Percentiles rank a stretch among this genome's conserved stretches.
phyloP scores from a whole-genome alignment of 1,284 basidiomycete species.

The Pseudozyma sp. region DNA sequence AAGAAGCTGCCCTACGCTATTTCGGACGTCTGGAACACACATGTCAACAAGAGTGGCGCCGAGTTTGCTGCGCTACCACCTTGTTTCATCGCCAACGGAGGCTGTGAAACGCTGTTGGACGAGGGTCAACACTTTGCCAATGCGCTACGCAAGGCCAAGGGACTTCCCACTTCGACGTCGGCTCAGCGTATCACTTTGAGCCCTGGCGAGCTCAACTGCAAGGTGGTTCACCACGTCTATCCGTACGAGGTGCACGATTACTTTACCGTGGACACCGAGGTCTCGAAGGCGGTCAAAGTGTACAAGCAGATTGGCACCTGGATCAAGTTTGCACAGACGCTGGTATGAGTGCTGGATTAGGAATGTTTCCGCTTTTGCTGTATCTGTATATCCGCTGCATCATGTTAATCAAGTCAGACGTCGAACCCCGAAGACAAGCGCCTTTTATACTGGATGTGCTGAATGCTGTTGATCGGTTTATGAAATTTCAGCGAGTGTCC shows the following conservation, averaged over 20 bases:
- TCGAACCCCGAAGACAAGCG: no score
- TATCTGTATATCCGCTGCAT: no score
- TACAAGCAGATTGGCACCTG: constrained; percentile 54
- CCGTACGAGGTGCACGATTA: constrained; percentile 52
- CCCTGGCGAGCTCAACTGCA: constrained; percentile 44
- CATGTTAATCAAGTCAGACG: no score
- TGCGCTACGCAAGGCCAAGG: constrained; percentile 51
- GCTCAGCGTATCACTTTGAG: constrained; percentile 33
- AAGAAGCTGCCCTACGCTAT: constrained; percentile 33
- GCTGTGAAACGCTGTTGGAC: constrained; percentile 41
- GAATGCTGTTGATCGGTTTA: background rate
- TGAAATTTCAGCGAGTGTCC: background rate
- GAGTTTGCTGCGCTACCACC: constrained; percentile 41
- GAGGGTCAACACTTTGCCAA: constrained; percentile 53
- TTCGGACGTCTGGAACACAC: constrained; percentile 46
- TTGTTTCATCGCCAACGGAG: constrained; percentile 48
- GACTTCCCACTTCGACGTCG: constrained; percentile 44
- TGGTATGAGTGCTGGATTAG: constrained; percentile 13
- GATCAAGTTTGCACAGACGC: constrained; percentile 48
- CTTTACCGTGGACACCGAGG: constrained; percentile 49
- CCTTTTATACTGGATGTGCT: background rate
- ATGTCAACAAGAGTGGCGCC: constrained; percentile 37
- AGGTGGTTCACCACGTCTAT: constrained; percentile 30
- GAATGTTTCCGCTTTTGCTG: background rate
- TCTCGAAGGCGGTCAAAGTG: constrained; percentile 32